Percentiles rank a stretch among this genome's conserved stretches.
Evolutionary conservation across 2,329 filamentous ascomycete species (phyloP).

Genomic region (Cladosporium oxysporum): DNA sequence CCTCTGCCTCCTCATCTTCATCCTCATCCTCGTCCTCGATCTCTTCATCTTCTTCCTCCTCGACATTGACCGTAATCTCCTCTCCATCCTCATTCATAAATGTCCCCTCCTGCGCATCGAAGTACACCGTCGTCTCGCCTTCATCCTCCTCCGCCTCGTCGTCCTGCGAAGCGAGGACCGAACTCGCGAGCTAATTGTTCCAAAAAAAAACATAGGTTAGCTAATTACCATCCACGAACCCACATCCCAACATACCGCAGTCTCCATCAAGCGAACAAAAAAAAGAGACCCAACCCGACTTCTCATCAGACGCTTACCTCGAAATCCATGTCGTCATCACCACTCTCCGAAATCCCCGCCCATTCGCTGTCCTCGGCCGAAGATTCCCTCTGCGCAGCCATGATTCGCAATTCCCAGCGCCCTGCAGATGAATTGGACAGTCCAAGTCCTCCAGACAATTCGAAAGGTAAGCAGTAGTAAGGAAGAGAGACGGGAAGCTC

Average conservation of each 20-base stretch:
- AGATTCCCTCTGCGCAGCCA: neutral
- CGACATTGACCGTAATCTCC: slow-evolving; percentile 30
- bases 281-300: too few relatives aligned
- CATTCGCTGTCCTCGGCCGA: slow-evolving; percentile 17
- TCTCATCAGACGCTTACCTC: slow-evolving; percentile 32
- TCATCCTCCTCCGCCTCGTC: slow-evolving; percentile 46
- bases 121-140: slow-evolving; percentile 42
- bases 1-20: slow-evolving; percentile 32
- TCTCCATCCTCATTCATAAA: slow-evolving; percentile 31
- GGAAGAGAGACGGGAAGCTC: neutral
- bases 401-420: neutral
- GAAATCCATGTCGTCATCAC: slow-evolving; percentile 56
- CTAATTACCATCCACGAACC: neutral
- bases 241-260: neutral
- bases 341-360: slow-evolving; percentile 22
- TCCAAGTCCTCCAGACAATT: neutral
- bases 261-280: neutral
- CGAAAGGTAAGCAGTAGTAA: neutral
- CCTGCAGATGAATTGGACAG: neutral
- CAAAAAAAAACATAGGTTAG: slow-evolving; percentile 14
- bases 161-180: slow-evolving; percentile 42
- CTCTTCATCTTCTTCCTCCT: slow-evolving; percentile 35
- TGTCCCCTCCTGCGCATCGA: slow-evolving; percentile 42
- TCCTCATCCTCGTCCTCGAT: slow-evolving; percentile 30
- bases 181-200: slow-evolving; percentile 37